Evolutionary conservation across 441 rosid species (phyloP), one percentile per base, ranked within the genome.

Genomic region (Gossypium davidsonii): DNA sequence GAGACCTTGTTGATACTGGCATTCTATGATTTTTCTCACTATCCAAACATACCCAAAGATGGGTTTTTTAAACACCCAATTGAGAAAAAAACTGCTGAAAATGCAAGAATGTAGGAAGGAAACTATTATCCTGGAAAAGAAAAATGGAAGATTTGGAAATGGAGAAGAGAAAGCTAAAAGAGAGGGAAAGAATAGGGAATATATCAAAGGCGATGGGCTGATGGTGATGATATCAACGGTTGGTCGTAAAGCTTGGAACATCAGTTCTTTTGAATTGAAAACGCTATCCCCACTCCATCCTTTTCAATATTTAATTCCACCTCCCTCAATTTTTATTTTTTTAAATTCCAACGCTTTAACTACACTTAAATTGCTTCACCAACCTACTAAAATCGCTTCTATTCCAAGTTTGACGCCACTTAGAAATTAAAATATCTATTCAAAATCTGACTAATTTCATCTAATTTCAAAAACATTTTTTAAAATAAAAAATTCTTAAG

Each of bases 1-100:
- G 89, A 7, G 97, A 89, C 85, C 97, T 75, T 55, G 98, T 93
- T 20, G 97, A 90, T 52, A 91, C 93, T 17, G 91, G 95, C 97
- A 91, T 90, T 84, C 44, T 60, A 18, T 67, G 61, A 74, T 78
- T 79, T 34, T 62, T 72, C 88, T 75, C 62, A 73, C 79, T 70
- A 79, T 79, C 74, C 83, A 83, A 84, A 85, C 84, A 85, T 81
- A 25, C 82, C 83, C 82, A 34, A 67, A 74, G 82, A 74, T 15
- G 69, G 44, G 10, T 52, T 34, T 79, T 66, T 49, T 73, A 55
- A n/a, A 4, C 59, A 78, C 80, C 82, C 66, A 71, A 37, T 6
- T 28, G 23, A 12, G 42, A 6, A 34, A 2, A 76, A 74, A 77
- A 67, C 70, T 17, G 46, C 74, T 46, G 68, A 67, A 71, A 79